These are phyloP conservation scores for Perkinsus olseni DNA, from an alignment of 169 alveolate genomes.

Conservation along the genomic window DNA sequence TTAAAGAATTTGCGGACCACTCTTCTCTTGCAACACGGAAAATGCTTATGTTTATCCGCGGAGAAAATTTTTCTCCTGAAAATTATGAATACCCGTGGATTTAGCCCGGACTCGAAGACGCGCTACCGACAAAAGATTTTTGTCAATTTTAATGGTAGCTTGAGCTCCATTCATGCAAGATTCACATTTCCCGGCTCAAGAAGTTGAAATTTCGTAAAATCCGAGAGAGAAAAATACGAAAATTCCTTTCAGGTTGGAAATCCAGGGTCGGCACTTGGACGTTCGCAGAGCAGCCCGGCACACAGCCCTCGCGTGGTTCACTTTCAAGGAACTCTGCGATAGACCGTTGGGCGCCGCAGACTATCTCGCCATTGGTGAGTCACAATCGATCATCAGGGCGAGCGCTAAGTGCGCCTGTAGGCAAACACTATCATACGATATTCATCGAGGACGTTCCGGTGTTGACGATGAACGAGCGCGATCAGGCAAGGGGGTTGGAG, in stretches of 20 bases:
- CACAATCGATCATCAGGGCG: constrained; percentile 13
- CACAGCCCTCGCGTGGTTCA: constrained; percentile 41
- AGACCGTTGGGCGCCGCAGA: constrained; percentile 63
- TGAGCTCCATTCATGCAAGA: too few relatives aligned
- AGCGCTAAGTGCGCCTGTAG: constrained; percentile 1
- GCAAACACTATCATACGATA: constrained; percentile 39
- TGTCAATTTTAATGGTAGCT: too few relatives aligned
- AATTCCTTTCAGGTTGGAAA: constrained; percentile 31
- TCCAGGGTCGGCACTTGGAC: constrained; percentile 51
- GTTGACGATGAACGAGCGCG: constrained; percentile 41
- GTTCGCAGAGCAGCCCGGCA: constrained; percentile 23
- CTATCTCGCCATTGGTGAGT: constrained; percentile 32
- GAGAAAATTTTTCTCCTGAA: too few relatives aligned
- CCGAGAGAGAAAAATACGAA: too few relatives aligned
- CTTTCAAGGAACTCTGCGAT: constrained; percentile 58
- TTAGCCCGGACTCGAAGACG: too few relatives aligned
- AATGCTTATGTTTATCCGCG: too few relatives aligned
- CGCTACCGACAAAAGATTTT: too few relatives aligned
- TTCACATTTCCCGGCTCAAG: too few relatives aligned
- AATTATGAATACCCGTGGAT: too few relatives aligned
- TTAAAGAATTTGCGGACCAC: too few relatives aligned
- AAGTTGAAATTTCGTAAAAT: too few relatives aligned
- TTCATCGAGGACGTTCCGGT: constrained; percentile 48
- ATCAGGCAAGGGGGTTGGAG: constrained; percentile 27
- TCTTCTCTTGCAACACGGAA: too few relatives aligned